Evolutionary conservation across 2,329 filamentous ascomycete species (phyloP), one percentile per base, ranked within the genome.

Genomic region (Epichloe uncinata): DNA sequence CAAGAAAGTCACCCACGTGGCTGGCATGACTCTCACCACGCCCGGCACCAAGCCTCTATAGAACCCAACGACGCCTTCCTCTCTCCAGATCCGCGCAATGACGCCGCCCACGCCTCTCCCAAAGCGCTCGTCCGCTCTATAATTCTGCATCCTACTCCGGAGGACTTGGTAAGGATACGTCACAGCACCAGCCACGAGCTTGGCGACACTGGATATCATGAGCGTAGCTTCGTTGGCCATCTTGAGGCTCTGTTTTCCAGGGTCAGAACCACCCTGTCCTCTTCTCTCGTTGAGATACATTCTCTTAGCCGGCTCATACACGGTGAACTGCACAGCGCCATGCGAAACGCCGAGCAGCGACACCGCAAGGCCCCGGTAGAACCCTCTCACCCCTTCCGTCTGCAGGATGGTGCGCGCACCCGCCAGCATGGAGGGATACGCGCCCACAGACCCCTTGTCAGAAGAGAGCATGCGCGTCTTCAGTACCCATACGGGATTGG

Each of bases 141-240:
- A 94, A 51, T 87, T 90, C 71, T 98, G 93, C 65, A 98, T 70
- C 42, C 93, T 76, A 56, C 87, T 87, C 53, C 93, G 75, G 46
- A 98, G 77, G 30, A 97, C 89, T 69, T 97, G 93, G 64, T 96
- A 95, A 1, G 93, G 93, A 63, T 97, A 98, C 7, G 91, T 96
- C 48, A 83, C 81, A 26, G 82, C 84, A n/a, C 89, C 89, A 0
- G 93, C 91, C 56, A 94, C 81, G 22, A 95, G 73, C 69, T 98
- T 98, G 44, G 87, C 84, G 3, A 80, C 67, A 26, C 85, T 87
- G 40, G 87, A 93, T 38, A 95, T 77, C 33, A 81, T 73, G n/a
- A 97, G 70, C 37, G 86, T 94, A 52, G 91, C 87, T 60, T 83
- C 71, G 60, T 87, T 89, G 47, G 74, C 76, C 52, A 93, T 71